phyloP scores from a whole-genome alignment of 495 filamentous ascomycete species.

The Neurospora tetrasperma region DNA sequence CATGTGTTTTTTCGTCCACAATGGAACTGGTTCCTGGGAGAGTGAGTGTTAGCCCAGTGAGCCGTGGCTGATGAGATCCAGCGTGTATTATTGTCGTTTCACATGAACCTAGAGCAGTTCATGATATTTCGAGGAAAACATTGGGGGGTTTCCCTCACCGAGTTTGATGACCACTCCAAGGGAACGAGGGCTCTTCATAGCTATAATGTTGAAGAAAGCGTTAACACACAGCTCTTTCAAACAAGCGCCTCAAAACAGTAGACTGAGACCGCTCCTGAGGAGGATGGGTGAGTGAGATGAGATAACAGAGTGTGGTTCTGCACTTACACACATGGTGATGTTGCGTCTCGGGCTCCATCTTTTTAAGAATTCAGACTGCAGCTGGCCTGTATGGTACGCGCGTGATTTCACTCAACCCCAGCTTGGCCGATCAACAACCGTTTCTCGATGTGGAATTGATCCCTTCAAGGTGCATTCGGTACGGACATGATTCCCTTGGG shows the following conservation, averaged over 20 bases:
- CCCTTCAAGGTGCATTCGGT: neutral
- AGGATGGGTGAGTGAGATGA: neutral
- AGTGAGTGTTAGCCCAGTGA: neutral
- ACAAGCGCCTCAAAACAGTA: neutral
- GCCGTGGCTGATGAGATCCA: neutral
- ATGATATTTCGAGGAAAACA: neutral
- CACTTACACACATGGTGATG: conserved; percentile 14
- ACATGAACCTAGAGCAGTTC: neutral
- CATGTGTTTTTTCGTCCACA: conserved; percentile 92
- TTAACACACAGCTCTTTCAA: neutral
- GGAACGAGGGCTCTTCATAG: conserved; percentile 42
- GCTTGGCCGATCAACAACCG: neutral
- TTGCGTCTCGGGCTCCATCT: conserved; percentile 14
- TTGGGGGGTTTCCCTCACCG: conserved; percentile 45
- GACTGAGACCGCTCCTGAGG: neutral
- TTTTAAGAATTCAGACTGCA: conserved; percentile 4
- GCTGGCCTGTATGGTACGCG: neutral
- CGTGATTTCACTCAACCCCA: conserved; percentile 1
- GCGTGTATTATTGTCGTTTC: neutral
- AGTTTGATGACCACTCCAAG: conserved; percentile 88
- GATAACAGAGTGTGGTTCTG: neutral
- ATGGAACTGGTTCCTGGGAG: conserved; percentile 86
- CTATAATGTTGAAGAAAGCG: conserved; percentile 12
- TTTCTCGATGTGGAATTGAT: neutral
- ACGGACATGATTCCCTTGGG: neutral